A percentile compares a stretch with the other conserved stretches of the same genome.
These are phyloP conservation scores for Chlorella sp. DNA, from an alignment of 139 green algal species.

Conservation along the genomic window DNA sequence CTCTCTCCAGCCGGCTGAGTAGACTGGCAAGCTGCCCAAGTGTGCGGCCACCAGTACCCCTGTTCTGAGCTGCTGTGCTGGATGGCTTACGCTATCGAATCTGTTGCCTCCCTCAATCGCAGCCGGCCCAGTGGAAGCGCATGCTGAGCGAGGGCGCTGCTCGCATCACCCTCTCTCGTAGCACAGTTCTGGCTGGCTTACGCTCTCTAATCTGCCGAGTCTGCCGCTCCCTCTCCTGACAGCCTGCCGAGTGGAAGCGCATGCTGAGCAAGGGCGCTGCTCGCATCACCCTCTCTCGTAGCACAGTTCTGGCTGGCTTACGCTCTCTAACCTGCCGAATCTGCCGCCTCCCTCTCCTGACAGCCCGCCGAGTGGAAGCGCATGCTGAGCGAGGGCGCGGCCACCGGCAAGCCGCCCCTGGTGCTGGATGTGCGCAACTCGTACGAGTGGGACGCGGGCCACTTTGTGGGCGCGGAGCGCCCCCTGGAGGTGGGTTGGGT, in stretches of 20 bases:
- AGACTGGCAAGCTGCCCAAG: too few species aligned
- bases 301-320: too few species aligned
- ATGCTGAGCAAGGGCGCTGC: conserved; percentile 57
- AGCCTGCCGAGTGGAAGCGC: conserved; percentile 70
- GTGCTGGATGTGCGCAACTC: conserved; percentile 96
- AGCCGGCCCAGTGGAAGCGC: conserved; percentile 70
- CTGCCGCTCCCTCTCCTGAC: conserved; percentile 31
- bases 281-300: too few species aligned
- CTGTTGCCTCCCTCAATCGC: neutral
- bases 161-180: too few species aligned
- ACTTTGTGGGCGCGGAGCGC: conserved; percentile 89
- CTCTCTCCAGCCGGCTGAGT: too few species aligned
- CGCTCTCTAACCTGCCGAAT: neutral
- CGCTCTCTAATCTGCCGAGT: too few species aligned
- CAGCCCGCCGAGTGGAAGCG: conserved; percentile 71
- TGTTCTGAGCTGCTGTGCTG: too few species aligned
- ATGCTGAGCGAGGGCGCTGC: conserved; percentile 58
- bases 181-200: too few species aligned
- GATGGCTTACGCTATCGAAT: too few species aligned
- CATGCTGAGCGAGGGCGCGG: conserved; percentile 58
- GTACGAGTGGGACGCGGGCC: conserved; percentile 99
- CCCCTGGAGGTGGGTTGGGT: conserved; percentile 57
- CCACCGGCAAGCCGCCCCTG: conserved; percentile 46
- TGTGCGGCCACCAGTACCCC: too few species aligned
- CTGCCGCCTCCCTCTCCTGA: conserved; percentile 16